Percentiles rank a stretch among this genome's conserved stretches.
phyloP scores from a whole-genome alignment of 1,284 basidiomycete genomes.

The Xanthoconium separans region DNA sequence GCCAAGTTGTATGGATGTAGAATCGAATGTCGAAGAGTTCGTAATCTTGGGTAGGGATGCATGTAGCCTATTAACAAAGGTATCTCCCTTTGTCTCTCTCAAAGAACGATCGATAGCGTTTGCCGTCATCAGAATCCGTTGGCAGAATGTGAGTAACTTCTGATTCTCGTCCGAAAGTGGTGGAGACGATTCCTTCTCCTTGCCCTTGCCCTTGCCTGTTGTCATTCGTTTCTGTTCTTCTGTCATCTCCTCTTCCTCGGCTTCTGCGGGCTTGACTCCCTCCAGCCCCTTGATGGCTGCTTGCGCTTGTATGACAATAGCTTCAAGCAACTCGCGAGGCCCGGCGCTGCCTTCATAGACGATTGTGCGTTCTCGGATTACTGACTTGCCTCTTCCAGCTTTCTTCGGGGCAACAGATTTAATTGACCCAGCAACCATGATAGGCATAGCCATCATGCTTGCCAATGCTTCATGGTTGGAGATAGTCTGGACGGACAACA shows the following conservation, averaged over 20 bases:
- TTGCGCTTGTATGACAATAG: constrained; percentile 84
- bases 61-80: constrained; percentile 77
- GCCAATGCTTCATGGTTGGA: constrained; percentile 88
- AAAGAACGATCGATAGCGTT: constrained; percentile 82
- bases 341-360: constrained; percentile 87
- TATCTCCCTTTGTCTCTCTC: constrained; percentile 80
- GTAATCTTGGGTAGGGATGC: constrained; percentile 71
- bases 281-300: constrained; percentile 85
- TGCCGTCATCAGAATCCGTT: constrained; percentile 76
- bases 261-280: constrained; percentile 52
- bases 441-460: constrained; percentile 95
- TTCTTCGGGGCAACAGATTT: constrained; percentile 60
- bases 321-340: constrained; percentile 86
- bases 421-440: constrained; percentile 78
- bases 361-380: constrained; percentile 72
- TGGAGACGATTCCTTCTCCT: constrained; percentile 51
- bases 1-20: constrained; percentile 47
- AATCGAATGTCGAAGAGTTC: constrained; percentile 40
- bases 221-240: constrained; percentile 84
- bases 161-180: constrained; percentile 63
- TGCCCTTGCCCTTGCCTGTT: constrained; percentile 51
- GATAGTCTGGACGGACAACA: constrained; percentile 57
- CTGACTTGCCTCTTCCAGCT: constrained; percentile 41
- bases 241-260: constrained; percentile 62
- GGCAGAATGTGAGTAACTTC: constrained; percentile 68